A percentile compares a stretch with the other conserved stretches of the same genome.
Evolutionary conservation across 345 rosid species (phyloP).

Genomic region (Eucalyptus erythrocorys): DNA sequence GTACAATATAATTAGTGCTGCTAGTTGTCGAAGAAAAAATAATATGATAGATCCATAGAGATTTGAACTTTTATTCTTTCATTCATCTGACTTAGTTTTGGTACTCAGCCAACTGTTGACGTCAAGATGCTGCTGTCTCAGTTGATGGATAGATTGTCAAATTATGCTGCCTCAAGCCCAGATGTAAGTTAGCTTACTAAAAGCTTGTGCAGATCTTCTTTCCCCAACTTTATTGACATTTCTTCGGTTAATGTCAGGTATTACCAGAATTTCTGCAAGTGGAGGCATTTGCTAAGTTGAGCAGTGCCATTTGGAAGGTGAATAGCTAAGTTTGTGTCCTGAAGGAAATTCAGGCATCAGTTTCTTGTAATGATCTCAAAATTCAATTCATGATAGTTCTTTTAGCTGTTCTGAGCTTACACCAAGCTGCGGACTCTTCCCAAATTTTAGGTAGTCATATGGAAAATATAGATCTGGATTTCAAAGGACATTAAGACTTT

Average conservation of each 20-base stretch:
- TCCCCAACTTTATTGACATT: neutral
- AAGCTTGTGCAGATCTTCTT: neutral
- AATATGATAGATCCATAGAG: neutral
- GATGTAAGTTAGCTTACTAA: conserved; percentile 35
- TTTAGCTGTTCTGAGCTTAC: neutral
- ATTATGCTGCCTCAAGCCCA: conserved; percentile 70
- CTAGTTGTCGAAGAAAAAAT: neutral
- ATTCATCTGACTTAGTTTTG: neutral
- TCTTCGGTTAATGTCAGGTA: conserved; percentile 15
- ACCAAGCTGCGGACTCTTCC: neutral
- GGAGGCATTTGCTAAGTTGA: conserved; percentile 80
- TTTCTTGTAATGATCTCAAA: neutral
- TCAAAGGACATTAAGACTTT: neutral
- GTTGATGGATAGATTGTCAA: conserved; percentile 91
- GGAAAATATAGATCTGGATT: neutral
- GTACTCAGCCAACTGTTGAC: conserved; percentile 76
- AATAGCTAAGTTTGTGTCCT: neutral
- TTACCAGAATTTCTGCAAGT: conserved; percentile 87
- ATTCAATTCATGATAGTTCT: neutral
- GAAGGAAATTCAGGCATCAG: neutral
- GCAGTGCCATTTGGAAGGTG: conserved; percentile 85
- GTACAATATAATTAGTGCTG: neutral
- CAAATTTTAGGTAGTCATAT: neutral
- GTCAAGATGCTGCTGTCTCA: conserved; percentile 72
- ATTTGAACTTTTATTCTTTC: neutral